These are phyloP conservation scores for Ogataea glucozyma DNA, from an alignment of 805 yeast species.

Conservation along the genomic window DNA sequence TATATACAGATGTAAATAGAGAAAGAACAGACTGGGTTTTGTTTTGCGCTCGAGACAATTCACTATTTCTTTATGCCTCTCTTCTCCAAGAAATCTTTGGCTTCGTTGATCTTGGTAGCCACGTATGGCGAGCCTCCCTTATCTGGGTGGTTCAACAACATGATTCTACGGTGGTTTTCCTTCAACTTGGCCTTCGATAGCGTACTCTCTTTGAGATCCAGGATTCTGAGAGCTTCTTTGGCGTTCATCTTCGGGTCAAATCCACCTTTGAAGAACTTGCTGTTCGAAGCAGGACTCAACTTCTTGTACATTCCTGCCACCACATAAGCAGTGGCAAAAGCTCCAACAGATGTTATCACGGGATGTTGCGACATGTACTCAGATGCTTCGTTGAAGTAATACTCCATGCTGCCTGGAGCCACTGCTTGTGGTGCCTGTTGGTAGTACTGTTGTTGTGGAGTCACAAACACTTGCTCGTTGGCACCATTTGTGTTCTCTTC, in stretches of 20 bases:
- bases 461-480: constrained; percentile 13
- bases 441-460: constrained; percentile 26
- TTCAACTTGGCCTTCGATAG: constrained; percentile 65
- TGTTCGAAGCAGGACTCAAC: constrained; percentile 62
- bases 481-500: constrained; percentile 33
- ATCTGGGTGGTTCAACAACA: constrained; percentile 92
- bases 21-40: constrained; percentile 5
- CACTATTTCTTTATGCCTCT: constrained; percentile 47
- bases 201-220: constrained; percentile 69
- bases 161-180: constrained; percentile 78
- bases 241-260: constrained; percentile 90
- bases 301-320: constrained; percentile 68
- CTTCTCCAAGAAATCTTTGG: constrained; percentile 75
- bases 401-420: constrained; percentile 48
- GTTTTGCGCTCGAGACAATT: too few species aligned
- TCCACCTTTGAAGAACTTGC: constrained; percentile 79
- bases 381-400: constrained; percentile 62
- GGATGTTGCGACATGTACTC: constrained; percentile 76
- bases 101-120: constrained; percentile 92
- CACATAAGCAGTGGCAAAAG: constrained; percentile 60
- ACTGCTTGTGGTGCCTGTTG: constrained; percentile 26
- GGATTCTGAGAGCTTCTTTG: constrained; percentile 82
- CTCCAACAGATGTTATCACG: constrained; percentile 68
- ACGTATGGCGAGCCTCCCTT: constrained; percentile 88
- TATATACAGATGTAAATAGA: neutral